Base-by-base conservation (phyloP, 2,329 filamentous ascomycete genomes). In the Incumbomyces delicatus region DNA sequence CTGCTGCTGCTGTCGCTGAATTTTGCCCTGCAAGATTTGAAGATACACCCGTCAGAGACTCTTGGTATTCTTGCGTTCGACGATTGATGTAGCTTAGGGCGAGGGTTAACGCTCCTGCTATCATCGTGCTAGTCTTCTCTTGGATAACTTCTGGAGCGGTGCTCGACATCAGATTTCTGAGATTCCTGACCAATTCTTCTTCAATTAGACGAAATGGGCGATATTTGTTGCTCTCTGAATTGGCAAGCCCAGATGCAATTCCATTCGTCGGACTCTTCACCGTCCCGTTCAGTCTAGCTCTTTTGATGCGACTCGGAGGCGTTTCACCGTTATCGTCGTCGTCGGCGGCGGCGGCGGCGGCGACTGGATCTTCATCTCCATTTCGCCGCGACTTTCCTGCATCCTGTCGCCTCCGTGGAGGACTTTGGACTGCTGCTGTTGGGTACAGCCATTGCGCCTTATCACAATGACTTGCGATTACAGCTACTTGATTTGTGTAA, bases 1-100 rank as follows among this genome's bases (percentile, higher is more conserved):
- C 60, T 1, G 55, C 56, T 37, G 55, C 54, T 42, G 48, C 50
- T 27, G 22, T 27, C 44, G 45, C 54, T 54, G 40, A 50, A 52
- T 45, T 39, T 50, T 7, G 58, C 16, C 63, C 54, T 39, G 57
- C 59, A 16, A 65, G 56, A 50, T 66, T 61, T 40, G 62, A 57
- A 14, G 56, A 58, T 41, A 69, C 65, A 17, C 66, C 66, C 13
- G 72, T 68, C 50, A 78, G 73, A 17, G 81, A 71, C 40, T 80
- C 71, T 47, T 75, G 74, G 60, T 83, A 76, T 46, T 77, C 72
- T 47, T 86, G 76, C 3, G 79, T 77, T 39, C 82, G 78, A 63
- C 94, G 90, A 68, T 95, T 89, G 66, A 92, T 94, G 69, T 95
- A 85, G 47, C 85, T 80, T 2, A 98, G 78, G 4, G 92, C 89